These are phyloP conservation scores for Aspergillus arachidicola DNA, from an alignment of 2,329 filamentous ascomycete genomes.

Conservation along the genomic window DNA sequence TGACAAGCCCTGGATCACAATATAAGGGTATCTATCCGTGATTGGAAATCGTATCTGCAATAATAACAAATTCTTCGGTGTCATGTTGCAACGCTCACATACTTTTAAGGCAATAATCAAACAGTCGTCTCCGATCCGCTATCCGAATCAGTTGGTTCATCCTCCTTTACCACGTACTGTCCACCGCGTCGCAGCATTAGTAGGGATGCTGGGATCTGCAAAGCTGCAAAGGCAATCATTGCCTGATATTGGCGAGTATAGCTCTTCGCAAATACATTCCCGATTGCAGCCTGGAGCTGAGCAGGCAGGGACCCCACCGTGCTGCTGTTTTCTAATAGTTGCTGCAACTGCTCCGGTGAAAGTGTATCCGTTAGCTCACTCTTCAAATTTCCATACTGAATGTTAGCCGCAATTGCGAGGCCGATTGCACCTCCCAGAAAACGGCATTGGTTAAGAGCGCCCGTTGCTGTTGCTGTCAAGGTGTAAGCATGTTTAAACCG, in stretches of 20 bases:
- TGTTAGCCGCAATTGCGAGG: conserved; percentile 4
- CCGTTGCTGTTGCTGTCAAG: conserved; percentile 1
- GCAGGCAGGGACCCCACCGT: not conserved
- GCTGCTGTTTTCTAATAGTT: not conserved
- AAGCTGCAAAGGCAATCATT: conserved; percentile 8
- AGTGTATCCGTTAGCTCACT: not conserved
- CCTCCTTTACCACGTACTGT: conserved; percentile 4
- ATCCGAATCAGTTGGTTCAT: not conserved
- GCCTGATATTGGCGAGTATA: conserved; percentile 5
- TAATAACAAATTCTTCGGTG: not conserved
- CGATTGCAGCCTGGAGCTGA: not conserved
- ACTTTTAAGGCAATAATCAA: not conserved
- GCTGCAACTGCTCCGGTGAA: not conserved
- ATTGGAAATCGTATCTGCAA: not conserved
- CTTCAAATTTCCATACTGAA: conserved; percentile 1
- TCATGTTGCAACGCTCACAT: not conserved
- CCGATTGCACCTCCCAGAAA: conserved; percentile 9
- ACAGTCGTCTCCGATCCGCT: not conserved
- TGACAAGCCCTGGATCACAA: not conserved
- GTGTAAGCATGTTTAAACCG: not conserved
- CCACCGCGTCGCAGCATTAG: not conserved
- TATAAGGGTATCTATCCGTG: not conserved
- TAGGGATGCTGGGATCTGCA: conserved; percentile 1
- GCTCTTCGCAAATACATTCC: not conserved
- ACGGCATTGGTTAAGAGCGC: conserved; percentile 7